These are phyloP conservation scores for Pseudogymnoascus sp. DNA, from an alignment of 2,329 filamentous ascomycete species.

Conservation along the genomic window DNA sequence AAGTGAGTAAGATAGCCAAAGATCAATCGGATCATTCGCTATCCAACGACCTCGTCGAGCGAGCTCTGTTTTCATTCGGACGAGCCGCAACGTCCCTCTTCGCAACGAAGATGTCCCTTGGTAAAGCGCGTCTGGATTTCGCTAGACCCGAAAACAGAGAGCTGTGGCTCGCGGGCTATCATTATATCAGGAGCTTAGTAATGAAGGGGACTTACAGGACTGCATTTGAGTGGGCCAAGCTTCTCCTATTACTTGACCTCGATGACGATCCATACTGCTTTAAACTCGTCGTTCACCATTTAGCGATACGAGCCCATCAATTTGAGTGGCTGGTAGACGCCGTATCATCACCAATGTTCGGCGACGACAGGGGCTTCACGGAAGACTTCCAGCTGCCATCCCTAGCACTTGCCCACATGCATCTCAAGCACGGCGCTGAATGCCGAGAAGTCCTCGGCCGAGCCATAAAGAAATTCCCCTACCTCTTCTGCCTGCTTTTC, in stretches of 20 bases:
- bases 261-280: slow-evolving; percentile 74
- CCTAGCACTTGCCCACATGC: slow-evolving; percentile 64
- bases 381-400: slow-evolving; percentile 52
- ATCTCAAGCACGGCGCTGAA: slow-evolving; percentile 55
- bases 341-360: slow-evolving; percentile 13
- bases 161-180: slow-evolving; percentile 81
- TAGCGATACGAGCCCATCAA: slow-evolving; percentile 74
- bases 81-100: slow-evolving; percentile 79
- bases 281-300: slow-evolving; percentile 69
- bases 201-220: slow-evolving; percentile 92
- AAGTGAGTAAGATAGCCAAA: slow-evolving; percentile 86
- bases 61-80: slow-evolving; percentile 90
- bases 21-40: slow-evolving; percentile 83
- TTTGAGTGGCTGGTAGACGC: slow-evolving; percentile 68
- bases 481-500: slow-evolving; percentile 75
- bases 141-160: slow-evolving; percentile 78
- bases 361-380: slow-evolving; percentile 29
- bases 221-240: slow-evolving; percentile 85
- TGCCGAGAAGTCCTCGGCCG: slow-evolving; percentile 55
- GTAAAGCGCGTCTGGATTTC: slow-evolving; percentile 75
- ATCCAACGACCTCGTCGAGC: slow-evolving; percentile 78
- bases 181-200: slow-evolving; percentile 77
- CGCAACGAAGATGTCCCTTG: slow-evolving; percentile 62
- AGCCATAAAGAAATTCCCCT: slow-evolving; percentile 69
- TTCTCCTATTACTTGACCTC: slow-evolving; percentile 67